These are phyloP conservation scores for Gracilaria gracilis DNA, from an alignment of 23 red algal species.

Conservation along the genomic window DNA sequence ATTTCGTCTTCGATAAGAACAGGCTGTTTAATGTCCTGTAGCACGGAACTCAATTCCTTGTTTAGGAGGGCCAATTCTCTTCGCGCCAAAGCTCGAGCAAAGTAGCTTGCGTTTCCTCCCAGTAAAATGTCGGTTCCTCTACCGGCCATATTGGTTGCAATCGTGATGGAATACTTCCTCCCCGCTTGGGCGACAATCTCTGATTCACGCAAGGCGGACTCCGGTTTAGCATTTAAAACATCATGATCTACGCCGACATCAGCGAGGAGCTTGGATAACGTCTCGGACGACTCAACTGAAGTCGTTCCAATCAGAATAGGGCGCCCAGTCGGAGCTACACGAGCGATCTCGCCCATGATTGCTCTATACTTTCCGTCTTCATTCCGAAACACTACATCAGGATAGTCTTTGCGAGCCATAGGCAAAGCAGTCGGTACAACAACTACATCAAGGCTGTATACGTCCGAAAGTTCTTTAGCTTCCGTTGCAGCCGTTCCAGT, in stretches of 20 bases:
- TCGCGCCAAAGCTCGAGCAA: conserved; percentile 72
- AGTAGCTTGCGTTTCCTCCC: conserved; percentile 89
- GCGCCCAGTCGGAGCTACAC: conserved; percentile 67
- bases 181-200: conserved; percentile 98
- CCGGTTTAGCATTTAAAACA: conserved; percentile 94
- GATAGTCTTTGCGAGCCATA: conserved; percentile 93
- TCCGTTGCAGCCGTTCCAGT: conserved; percentile 96
- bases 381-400: conserved; percentile 93
- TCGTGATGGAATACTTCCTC: conserved; percentile 83
- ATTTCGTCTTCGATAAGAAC: conserved; percentile 78
- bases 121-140: conserved; percentile 98
- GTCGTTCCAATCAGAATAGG: conserved; percentile 97
- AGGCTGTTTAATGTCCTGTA: conserved; percentile 8
- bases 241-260: conserved; percentile 94
- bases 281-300: conserved; percentile 91
- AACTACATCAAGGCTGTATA: conserved; percentile 85
- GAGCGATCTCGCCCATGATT: conserved; percentile 88
- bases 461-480: conserved; percentile 72
- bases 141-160: conserved; percentile 99
- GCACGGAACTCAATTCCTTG: conserved; percentile 1
- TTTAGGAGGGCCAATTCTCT: conserved; percentile 41
- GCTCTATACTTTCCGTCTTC: conserved; percentile 82
- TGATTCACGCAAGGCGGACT: conserved; percentile 83
- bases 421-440: conserved; percentile 96
- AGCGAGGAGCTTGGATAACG: conserved; percentile 63